A percentile compares a stretch with the other conserved stretches of the same genome.
Evolutionary conservation across 495 filamentous ascomycete species (phyloP).

Genomic region (Cetradonia linearis): DNA sequence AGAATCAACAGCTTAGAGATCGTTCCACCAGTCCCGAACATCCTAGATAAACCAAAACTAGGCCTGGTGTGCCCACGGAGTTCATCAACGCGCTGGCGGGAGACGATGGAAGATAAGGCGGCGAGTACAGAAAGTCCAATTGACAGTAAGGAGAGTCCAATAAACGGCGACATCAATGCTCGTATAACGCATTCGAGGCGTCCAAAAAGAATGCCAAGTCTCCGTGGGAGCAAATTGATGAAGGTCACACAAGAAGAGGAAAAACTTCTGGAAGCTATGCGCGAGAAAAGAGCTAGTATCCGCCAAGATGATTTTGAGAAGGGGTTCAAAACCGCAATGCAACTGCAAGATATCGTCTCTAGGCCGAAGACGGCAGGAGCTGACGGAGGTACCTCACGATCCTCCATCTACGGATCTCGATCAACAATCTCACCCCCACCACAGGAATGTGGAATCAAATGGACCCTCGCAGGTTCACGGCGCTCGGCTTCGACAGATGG

Average conservation of each 20-base stretch:
- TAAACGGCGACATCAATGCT: conserved; percentile 10
- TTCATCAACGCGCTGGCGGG: conserved; percentile 24
- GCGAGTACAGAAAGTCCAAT: conserved; percentile 12
- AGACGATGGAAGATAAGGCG: conserved; percentile 20
- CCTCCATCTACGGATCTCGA: conserved; percentile 18
- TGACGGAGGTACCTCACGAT: conserved; percentile 14
- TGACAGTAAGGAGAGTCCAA: conserved; percentile 15
- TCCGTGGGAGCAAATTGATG: conserved; percentile 53
- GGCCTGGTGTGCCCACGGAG: conserved; percentile 18
- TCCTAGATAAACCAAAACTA: conserved; percentile 19
- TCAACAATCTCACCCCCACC: conserved; percentile 15
- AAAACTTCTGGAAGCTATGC: conserved; percentile 69
- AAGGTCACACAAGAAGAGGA: conserved; percentile 80
- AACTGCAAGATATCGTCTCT: conserved; percentile 12
- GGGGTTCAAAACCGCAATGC: conserved; percentile 22
- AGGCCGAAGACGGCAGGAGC: conserved; percentile 24
- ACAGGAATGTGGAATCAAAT: conserved; percentile 2
- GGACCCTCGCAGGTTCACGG: neutral
- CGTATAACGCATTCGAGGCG: conserved; percentile 3
- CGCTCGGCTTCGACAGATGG: conserved; percentile 15
- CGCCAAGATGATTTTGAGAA: conserved; percentile 58
- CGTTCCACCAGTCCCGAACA: conserved; percentile 23
- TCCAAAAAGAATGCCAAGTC: conserved; percentile 3
- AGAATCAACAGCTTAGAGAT: conserved; percentile 18
- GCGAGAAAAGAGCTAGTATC: conserved; percentile 66